Evolutionary conservation across 2,329 filamentous ascomycete genomes (phyloP).

Genomic region (Colletotrichum magnum): DNA sequence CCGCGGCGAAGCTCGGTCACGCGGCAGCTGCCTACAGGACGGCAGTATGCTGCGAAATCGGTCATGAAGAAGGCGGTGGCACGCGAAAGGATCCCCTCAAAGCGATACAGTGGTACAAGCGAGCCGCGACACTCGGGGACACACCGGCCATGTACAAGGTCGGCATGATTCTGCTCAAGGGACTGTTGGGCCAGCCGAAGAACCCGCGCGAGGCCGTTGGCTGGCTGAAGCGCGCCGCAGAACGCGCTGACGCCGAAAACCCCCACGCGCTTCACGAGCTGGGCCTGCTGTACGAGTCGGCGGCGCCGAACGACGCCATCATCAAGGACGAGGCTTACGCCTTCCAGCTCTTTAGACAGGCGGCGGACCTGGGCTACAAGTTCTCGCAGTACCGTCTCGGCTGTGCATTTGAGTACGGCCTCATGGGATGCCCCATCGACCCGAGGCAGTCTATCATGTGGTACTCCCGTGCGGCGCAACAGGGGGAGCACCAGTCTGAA

Average conservation of each 20-base stretch:
- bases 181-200: slow-evolving; percentile 86
- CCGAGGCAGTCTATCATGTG: slow-evolving; percentile 89
- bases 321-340: slow-evolving; percentile 87
- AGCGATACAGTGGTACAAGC: slow-evolving; percentile 98
- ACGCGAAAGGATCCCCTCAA: slow-evolving; percentile 92
- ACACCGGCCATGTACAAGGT: slow-evolving; percentile 98
- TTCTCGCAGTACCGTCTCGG: slow-evolving; percentile 94
- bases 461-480: slow-evolving; percentile 92
- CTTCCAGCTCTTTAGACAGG: slow-evolving; percentile 84
- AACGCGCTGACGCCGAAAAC: slow-evolving; percentile 89
- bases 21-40: slow-evolving; percentile 91
- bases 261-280: slow-evolving; percentile 96
- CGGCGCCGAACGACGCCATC: slow-evolving; percentile 78
- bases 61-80: slow-evolving; percentile 92
- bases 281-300: slow-evolving; percentile 75
- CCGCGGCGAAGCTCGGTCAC: slow-evolving; percentile 91
- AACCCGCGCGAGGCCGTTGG: slow-evolving; percentile 89
- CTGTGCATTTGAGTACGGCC: slow-evolving; percentile 89
- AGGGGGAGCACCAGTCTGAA: slow-evolving; percentile 95
- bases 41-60: slow-evolving; percentile 97
- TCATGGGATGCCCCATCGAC: slow-evolving; percentile 86
- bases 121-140: slow-evolving; percentile 90
- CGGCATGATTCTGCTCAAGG: slow-evolving; percentile 95
- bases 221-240: slow-evolving; percentile 94
- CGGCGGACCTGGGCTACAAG: slow-evolving; percentile 92